These are phyloP conservation scores for Lotus japonicus DNA, from an alignment of 306 rosid genomes.

Conservation along the genomic window DNA sequence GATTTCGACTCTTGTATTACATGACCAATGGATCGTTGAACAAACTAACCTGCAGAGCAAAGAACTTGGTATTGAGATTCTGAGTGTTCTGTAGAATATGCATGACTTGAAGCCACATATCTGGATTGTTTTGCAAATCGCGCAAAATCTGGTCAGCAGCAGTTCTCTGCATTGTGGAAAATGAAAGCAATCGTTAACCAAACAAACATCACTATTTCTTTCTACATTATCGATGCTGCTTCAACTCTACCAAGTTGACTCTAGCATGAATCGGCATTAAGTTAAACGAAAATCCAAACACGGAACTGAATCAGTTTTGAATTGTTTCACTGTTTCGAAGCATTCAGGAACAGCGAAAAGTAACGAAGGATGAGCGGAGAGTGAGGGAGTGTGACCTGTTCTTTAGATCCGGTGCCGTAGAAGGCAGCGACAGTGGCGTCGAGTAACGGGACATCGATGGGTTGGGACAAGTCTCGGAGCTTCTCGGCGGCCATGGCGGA, in stretches of 20 bases:
- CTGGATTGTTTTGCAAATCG: slow-evolving; percentile 82
- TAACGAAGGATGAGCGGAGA: too few species aligned
- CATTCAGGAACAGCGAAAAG: too few species aligned
- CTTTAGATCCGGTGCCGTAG: slow-evolving; percentile 98
- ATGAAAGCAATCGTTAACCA: neutral
- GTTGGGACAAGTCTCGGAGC: slow-evolving; percentile 82
- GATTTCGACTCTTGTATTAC: neutral
- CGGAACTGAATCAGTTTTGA: too few species aligned
- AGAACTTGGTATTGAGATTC: slow-evolving; percentile 82
- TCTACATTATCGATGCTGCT: too few species aligned
- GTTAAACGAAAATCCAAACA: too few species aligned
- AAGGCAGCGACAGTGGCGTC: slow-evolving; percentile 93
- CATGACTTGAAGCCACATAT: slow-evolving; percentile 99
- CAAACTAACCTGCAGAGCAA: slow-evolving; percentile 77
- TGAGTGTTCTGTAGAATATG: slow-evolving; percentile 79
- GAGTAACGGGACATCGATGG: slow-evolving; percentile 69
- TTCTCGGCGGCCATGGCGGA: slow-evolving; percentile 69
- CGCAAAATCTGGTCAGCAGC: slow-evolving; percentile 91
- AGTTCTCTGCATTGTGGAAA: slow-evolving; percentile 44
- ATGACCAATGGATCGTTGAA: neutral
- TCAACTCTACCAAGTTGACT: too few species aligned
- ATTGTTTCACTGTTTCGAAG: too few species aligned
- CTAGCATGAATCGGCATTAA: too few species aligned
- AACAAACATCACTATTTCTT: too few species aligned
- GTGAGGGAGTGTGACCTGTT: slow-evolving; percentile 45